Evolutionary conservation across 2,329 filamentous ascomycete species (phyloP).

Genomic region (Pseudophaeomoniella oleicola): DNA sequence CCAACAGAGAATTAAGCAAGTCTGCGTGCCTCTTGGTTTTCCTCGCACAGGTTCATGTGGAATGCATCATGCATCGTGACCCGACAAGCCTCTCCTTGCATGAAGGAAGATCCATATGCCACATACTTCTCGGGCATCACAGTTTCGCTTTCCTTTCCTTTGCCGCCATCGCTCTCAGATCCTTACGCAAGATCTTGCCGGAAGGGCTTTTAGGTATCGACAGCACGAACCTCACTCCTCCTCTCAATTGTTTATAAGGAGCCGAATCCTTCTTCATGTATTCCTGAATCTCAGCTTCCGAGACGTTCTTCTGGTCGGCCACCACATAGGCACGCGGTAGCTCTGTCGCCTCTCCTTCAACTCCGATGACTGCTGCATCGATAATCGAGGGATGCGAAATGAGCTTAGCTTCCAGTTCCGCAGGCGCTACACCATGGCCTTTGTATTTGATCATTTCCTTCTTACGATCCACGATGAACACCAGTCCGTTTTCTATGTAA

Average conservation of each 20-base stretch:
- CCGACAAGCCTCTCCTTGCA: too few species aligned
- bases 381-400: slow-evolving; percentile 25
- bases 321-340: slow-evolving; percentile 48
- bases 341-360: slow-evolving; percentile 43
- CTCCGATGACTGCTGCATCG: slow-evolving; percentile 44
- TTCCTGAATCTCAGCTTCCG: slow-evolving; percentile 9
- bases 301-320: slow-evolving; percentile 4
- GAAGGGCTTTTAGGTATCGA: slow-evolving; percentile 11
- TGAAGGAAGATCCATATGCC: too few species aligned
- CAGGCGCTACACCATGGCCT: slow-evolving; percentile 49
- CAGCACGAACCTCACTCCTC: slow-evolving; percentile 11
- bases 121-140: slow-evolving; percentile 1
- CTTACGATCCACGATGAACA: slow-evolving; percentile 68
- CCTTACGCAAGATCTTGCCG: slow-evolving; percentile 11
- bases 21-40: too few species aligned
- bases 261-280: slow-evolving; percentile 9
- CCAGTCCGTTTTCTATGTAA: slow-evolving; percentile 41
- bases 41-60: too few species aligned
- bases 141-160: slow-evolving; percentile 8
- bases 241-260: slow-evolving; percentile 11
- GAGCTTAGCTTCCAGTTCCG: slow-evolving; percentile 41
- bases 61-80: too few species aligned
- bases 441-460: slow-evolving; percentile 46
- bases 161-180: slow-evolving; percentile 10
- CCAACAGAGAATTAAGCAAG: too few species aligned